Evolutionary conservation across 129 eudicot genomes (phyloP).

Genomic region (Silybum marianum): DNA sequence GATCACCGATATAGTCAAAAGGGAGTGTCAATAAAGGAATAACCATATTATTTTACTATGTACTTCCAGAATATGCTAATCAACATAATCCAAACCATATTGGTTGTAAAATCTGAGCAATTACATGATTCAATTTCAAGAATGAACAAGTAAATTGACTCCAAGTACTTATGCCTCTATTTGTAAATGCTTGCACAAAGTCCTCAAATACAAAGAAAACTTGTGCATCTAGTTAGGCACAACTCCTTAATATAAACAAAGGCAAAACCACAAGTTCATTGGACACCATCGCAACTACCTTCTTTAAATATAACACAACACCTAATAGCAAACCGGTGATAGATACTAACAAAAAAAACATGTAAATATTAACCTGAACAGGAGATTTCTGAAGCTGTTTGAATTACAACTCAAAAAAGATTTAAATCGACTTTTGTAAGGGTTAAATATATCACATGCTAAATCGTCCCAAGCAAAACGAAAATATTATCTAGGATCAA

Average conservation of each 20-base stretch:
- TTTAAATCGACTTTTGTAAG: neutral
- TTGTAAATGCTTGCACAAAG: conserved; percentile 77
- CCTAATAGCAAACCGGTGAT: neutral
- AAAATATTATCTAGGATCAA: too few species aligned
- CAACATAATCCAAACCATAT: too few species aligned
- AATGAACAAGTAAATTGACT: neutral
- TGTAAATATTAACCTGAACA: neutral
- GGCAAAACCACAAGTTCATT: conserved; percentile 8
- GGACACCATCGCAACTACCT: neutral
- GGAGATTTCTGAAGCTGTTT: neutral
- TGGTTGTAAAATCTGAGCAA: too few species aligned
- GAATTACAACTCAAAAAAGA: neutral
- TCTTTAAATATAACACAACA: neutral
- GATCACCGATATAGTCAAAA: neutral
- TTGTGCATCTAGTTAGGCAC: conserved; percentile 66
- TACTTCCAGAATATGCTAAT: neutral
- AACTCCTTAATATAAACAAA: conserved; percentile 39
- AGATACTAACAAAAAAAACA: neutral
- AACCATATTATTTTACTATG: too few species aligned
- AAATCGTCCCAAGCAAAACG: neutral
- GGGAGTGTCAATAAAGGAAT: neutral
- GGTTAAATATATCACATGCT: neutral
- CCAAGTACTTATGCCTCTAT: conserved; percentile 65
- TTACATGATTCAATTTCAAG: neutral
- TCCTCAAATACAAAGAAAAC: conserved; percentile 85